Conservation (phyloP, 306 rosid species). For the Fragaria vesca region DNA sequence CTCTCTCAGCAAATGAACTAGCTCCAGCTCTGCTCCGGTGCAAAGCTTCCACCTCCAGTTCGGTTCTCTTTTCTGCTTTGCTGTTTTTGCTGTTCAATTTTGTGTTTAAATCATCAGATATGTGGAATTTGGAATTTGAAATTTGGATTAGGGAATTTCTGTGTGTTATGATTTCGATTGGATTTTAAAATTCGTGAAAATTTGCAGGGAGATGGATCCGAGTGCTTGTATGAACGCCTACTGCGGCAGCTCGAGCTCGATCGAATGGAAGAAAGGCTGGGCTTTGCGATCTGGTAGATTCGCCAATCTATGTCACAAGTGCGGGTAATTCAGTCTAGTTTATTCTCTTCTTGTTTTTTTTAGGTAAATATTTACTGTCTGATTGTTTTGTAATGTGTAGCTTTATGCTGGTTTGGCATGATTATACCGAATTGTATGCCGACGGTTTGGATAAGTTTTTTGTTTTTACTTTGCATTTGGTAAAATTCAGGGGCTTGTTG, state of each 20-base stretch:
- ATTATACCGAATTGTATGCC: constrained; percentile 19
- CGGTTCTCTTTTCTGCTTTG: constrained; percentile 20
- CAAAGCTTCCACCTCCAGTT: constrained; percentile 6
- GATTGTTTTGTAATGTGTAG: constrained; percentile 7
- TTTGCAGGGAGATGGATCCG: constrained; percentile 60
- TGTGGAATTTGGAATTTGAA: background rate
- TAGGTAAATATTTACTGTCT: background rate
- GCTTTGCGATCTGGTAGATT: constrained; percentile 89
- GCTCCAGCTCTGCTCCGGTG: constrained; percentile 6
- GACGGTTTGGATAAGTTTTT: constrained; percentile 7
- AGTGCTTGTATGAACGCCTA: constrained; percentile 68
- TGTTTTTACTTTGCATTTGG: constrained; percentile 18
- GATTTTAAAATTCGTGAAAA: constrained; percentile 24
- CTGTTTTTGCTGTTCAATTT: constrained; percentile 16
- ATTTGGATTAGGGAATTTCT: constrained; percentile 43
- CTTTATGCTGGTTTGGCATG: constrained; percentile 17
- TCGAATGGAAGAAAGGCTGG: constrained; percentile 92
- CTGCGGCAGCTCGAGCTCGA: constrained; percentile 60
- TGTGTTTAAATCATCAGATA: background rate
- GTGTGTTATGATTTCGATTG: constrained; percentile 6
- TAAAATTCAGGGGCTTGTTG: background rate
- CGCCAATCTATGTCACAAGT: constrained; percentile 83
- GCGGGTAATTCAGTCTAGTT: constrained; percentile 62
- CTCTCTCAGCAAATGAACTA: constrained; percentile 11
- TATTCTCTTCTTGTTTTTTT: background rate